These are phyloP conservation scores for Xylariales sp. DNA, from an alignment of 2,329 filamentous ascomycete genomes.

Conservation along the genomic window DNA sequence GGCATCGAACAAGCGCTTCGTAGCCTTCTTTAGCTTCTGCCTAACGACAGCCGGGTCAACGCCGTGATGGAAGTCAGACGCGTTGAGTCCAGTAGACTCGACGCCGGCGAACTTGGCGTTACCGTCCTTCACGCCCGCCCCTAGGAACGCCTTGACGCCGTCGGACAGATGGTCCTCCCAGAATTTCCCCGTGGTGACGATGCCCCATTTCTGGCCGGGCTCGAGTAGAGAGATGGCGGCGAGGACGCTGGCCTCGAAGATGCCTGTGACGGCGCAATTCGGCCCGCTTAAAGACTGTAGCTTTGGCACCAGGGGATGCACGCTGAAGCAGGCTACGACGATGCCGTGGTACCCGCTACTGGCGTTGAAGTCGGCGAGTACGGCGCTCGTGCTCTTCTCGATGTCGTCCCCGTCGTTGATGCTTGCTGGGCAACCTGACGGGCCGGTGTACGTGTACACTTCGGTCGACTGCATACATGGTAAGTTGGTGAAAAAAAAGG, in stretches of 20 bases:
- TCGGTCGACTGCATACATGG: constrained; percentile 55
- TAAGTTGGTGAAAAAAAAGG: neutral
- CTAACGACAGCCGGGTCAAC: constrained; percentile 73
- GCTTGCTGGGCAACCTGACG: constrained; percentile 71
- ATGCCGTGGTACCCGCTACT: constrained; percentile 74
- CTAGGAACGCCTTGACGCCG: constrained; percentile 74
- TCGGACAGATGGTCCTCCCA: constrained; percentile 80
- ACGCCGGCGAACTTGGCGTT: constrained; percentile 78
- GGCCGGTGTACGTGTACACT: constrained; percentile 74
- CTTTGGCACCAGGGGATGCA: constrained; percentile 78
- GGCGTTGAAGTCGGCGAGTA: constrained; percentile 65
- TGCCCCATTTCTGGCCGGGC: constrained; percentile 73
- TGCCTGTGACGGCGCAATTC: constrained; percentile 70
- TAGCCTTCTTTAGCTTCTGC: constrained; percentile 75
- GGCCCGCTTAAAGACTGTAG: constrained; percentile 55
- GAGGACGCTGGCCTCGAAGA: constrained; percentile 86
- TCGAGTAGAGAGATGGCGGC: constrained; percentile 67
- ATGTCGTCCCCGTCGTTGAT: constrained; percentile 84
- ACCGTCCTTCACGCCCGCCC: constrained; percentile 53
- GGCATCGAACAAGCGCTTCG: constrained; percentile 70
- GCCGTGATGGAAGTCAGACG: constrained; percentile 80
- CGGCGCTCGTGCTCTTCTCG: constrained; percentile 68
- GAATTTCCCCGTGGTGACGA: constrained; percentile 86
- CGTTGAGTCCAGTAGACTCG: constrained; percentile 82
- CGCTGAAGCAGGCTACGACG: constrained; percentile 88